Evolutionary conservation across 495 filamentous ascomycete species (phyloP).

Genomic region (Massariosphaeria phaeospora): DNA sequence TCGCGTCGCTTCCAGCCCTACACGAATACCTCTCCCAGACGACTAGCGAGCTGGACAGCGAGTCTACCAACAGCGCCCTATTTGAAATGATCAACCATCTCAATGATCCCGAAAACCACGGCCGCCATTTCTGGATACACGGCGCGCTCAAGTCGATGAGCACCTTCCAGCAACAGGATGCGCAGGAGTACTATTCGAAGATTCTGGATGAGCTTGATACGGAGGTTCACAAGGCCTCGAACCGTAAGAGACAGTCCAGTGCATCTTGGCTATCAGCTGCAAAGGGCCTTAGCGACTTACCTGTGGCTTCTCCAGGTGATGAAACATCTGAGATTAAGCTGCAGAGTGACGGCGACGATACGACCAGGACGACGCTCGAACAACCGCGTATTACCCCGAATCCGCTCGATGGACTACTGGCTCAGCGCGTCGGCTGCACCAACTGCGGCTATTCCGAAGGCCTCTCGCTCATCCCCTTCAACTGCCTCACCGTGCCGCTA

Average conservation of each 20-base stretch:
- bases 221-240: slow-evolving; percentile 55
- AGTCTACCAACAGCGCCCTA: slow-evolving; percentile 53
- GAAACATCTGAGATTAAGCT: not conserved
- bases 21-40: slow-evolving; percentile 46
- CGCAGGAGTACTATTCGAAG: slow-evolving; percentile 94
- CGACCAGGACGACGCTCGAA: slow-evolving; percentile 4
- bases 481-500: slow-evolving; percentile 82
- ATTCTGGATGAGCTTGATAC: slow-evolving; percentile 81
- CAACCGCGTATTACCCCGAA: slow-evolving; percentile 41
- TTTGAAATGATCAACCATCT: slow-evolving; percentile 60
- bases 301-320: not conserved
- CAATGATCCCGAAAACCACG: slow-evolving; percentile 61
- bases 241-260: slow-evolving; percentile 29
- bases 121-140: slow-evolving; percentile 71
- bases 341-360: not conserved
- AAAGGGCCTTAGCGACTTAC: slow-evolving; percentile 38
- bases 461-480: slow-evolving; percentile 84
- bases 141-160: slow-evolving; percentile 76
- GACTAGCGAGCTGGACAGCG: slow-evolving; percentile 42
- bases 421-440: slow-evolving; percentile 85
- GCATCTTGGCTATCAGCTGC: slow-evolving; percentile 36
- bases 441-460: slow-evolving; percentile 81
- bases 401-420: slow-evolving; percentile 82
- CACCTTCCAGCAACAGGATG: slow-evolving; percentile 95
- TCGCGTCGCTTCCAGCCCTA: slow-evolving; percentile 69